These are phyloP conservation scores for Geotrichum citri-aurantii DNA, from an alignment of 1,139 yeast species.

Conservation along the genomic window DNA sequence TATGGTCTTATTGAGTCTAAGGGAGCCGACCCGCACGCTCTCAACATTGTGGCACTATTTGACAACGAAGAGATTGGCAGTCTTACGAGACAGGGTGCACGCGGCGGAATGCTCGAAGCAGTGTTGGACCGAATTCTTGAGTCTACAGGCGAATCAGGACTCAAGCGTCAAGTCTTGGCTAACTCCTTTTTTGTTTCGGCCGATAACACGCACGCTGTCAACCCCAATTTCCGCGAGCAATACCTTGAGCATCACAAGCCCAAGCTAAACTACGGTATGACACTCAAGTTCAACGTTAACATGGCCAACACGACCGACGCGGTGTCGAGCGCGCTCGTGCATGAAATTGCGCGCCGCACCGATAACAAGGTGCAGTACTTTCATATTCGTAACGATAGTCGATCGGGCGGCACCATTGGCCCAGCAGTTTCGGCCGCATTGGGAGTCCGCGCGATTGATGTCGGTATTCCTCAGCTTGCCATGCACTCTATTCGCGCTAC, in stretches of 20 bases:
- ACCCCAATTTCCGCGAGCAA: slow-evolving; percentile 68
- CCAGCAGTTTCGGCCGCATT: slow-evolving; percentile 58
- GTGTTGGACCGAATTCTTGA: slow-evolving; percentile 61
- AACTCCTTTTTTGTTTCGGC: slow-evolving; percentile 82
- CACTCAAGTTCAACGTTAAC: slow-evolving; percentile 60
- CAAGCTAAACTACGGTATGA: slow-evolving; percentile 63
- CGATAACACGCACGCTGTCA: slow-evolving; percentile 92
- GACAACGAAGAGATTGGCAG: slow-evolving; percentile 95
- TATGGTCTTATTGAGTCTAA: slow-evolving; percentile 52
- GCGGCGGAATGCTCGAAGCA: slow-evolving; percentile 78
- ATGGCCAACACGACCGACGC: slow-evolving; percentile 69
- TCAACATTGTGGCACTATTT: slow-evolving; percentile 69
- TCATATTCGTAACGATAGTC: slow-evolving; percentile 55
- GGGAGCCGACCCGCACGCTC: slow-evolving; percentile 52
- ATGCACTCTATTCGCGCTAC: slow-evolving; percentile 82
- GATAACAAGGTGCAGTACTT: slow-evolving; percentile 48
- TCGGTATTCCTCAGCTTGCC: slow-evolving; percentile 71
- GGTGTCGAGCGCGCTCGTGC: slow-evolving; percentile 54
- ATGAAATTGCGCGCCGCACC: slow-evolving; percentile 45
- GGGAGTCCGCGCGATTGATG: slow-evolving; percentile 71
- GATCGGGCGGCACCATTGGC: slow-evolving; percentile 80
- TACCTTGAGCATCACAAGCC: slow-evolving; percentile 66
- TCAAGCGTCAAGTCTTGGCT: slow-evolving; percentile 34
- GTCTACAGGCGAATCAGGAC: slow-evolving; percentile 46
- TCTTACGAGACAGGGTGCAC: slow-evolving; percentile 86